Conservation (phyloP, 2,329 filamentous ascomycete genomes). For the Scedosporium minutisporum region DNA sequence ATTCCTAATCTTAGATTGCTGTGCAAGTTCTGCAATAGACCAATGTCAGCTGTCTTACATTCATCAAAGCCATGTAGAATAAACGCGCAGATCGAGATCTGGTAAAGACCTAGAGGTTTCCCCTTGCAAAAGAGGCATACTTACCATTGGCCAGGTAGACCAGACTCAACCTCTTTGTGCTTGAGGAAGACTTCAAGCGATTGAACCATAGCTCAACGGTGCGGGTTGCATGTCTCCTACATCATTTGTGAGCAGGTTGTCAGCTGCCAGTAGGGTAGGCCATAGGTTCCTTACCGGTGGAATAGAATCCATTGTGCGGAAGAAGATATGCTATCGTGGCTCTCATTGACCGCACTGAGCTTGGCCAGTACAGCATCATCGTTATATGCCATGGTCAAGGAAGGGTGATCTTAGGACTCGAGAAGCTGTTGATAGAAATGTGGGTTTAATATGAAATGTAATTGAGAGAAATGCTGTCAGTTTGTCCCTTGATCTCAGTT, state of each 20-base stretch:
- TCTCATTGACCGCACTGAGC: constrained; percentile 90
- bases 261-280: no score
- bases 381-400: constrained; percentile 70
- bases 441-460: not conserved
- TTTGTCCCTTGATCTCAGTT: no score
- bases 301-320: constrained; percentile 99
- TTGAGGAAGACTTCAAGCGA: constrained; percentile 75
- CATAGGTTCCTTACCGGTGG: constrained; percentile 60
- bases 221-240: constrained; percentile 83
- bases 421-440: not conserved
- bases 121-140: not conserved
- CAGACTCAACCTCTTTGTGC: constrained; percentile 77
- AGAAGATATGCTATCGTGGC: constrained; percentile 91
- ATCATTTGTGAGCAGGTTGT: not conserved
- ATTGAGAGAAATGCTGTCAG: no score
- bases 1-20: constrained; percentile 86
- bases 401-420: not conserved
- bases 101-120: no score
- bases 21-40: constrained; percentile 65
- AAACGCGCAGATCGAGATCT: constrained; percentile 1
- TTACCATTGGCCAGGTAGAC: constrained; percentile 92
- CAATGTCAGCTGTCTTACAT: not conserved
- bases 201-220: constrained; percentile 90
- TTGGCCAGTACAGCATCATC: constrained; percentile 94
- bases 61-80: constrained; percentile 5